These are phyloP conservation scores for Mucor racemosus DNA, from an alignment of 371 early-diverging fungal species.

Conservation along the genomic window DNA sequence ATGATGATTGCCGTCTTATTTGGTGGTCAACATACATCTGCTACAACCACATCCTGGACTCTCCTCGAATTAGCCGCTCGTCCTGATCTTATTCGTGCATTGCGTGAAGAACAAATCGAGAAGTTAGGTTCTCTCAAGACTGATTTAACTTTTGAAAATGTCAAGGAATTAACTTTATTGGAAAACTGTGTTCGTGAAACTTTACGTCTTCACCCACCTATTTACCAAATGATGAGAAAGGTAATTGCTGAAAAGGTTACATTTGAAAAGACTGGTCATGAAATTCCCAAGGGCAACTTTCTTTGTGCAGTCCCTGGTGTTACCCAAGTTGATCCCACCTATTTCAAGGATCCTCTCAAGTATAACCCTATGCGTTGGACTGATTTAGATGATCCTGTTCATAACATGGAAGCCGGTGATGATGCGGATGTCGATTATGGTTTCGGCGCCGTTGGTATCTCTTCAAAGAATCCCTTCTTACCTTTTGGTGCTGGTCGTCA, in stretches of 20 bases:
- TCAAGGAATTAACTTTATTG: constrained; percentile 78
- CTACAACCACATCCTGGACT: constrained; percentile 94
- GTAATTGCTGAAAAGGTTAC: constrained; percentile 74
- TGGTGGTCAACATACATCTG: constrained; percentile 96
- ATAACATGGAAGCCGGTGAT: constrained; percentile 55
- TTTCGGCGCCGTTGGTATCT: constrained; percentile 81
- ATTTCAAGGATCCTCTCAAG: constrained; percentile 78
- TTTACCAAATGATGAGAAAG: constrained; percentile 92
- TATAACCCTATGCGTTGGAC: constrained; percentile 88
- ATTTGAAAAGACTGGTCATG: constrained; percentile 73
- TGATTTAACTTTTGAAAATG: constrained; percentile 73
- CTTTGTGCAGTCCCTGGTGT: constrained; percentile 87
- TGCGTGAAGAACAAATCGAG: constrained; percentile 69
- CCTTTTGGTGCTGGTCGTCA: constrained; percentile 98
- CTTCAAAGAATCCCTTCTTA: constrained; percentile 80
- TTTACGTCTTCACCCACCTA: constrained; percentile 92
- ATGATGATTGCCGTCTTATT: constrained; percentile 96
- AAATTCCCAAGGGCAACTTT: constrained; percentile 90
- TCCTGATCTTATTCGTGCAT: constrained; percentile 65
- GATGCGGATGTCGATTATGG: constrained; percentile 86
- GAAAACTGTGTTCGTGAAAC: constrained; percentile 90
- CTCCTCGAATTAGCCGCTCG: constrained; percentile 84
- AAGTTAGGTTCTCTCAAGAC: constrained; percentile 63
- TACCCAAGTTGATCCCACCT: constrained; percentile 77
- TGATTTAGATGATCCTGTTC: constrained; percentile 51